Conservation (phyloP, 805 yeast genomes). For the Wickerhamiella hasegawae region DNA sequence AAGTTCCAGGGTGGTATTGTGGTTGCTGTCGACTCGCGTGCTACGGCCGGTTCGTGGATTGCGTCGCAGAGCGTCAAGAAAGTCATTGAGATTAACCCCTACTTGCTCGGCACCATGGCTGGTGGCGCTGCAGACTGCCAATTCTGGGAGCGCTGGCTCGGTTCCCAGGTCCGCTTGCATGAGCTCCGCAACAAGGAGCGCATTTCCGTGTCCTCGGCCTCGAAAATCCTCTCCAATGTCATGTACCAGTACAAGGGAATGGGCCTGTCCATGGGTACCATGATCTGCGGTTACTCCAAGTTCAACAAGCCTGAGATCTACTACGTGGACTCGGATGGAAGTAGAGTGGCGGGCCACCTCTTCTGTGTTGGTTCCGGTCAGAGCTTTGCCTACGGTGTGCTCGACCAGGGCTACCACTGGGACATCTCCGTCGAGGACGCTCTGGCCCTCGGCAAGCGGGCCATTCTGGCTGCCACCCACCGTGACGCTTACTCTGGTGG, state of each 20-base stretch:
- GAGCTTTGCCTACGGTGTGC: conserved; percentile 96
- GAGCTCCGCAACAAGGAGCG: conserved; percentile 91
- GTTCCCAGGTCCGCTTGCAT: conserved; percentile 87
- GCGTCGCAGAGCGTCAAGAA: conserved; percentile 97
- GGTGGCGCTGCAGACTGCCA: conserved; percentile 99
- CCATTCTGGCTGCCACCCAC: conserved; percentile 93
- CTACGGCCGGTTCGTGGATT: conserved; percentile 95
- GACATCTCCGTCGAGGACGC: conserved; percentile 89
- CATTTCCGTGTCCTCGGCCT: conserved; percentile 91
- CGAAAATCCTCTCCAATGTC: conserved; percentile 78
- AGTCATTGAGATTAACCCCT: conserved; percentile 92
- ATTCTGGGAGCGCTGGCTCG: conserved; percentile 98
- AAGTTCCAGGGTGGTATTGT: conserved; percentile 86
- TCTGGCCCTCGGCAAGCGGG: conserved; percentile 80
- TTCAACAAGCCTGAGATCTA: conserved; percentile 91
- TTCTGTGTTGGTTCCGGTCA: conserved; percentile 99
- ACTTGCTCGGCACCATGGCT: conserved; percentile 93
- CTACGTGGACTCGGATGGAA: conserved; percentile 95
- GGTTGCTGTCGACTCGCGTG: conserved; percentile 96
- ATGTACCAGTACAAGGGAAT: conserved; percentile 91
- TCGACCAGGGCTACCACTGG: conserved; percentile 86
- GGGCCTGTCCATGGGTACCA: conserved; percentile 99
- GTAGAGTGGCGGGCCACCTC: conserved; percentile 83
- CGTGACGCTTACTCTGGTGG: conserved; percentile 99
- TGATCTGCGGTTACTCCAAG: conserved; percentile 94